Percentiles rank a stretch among this genome's conserved stretches.
Evolutionary conservation across 805 yeast genomes (phyloP).

Genomic region (Metschnikowia hibisci): DNA sequence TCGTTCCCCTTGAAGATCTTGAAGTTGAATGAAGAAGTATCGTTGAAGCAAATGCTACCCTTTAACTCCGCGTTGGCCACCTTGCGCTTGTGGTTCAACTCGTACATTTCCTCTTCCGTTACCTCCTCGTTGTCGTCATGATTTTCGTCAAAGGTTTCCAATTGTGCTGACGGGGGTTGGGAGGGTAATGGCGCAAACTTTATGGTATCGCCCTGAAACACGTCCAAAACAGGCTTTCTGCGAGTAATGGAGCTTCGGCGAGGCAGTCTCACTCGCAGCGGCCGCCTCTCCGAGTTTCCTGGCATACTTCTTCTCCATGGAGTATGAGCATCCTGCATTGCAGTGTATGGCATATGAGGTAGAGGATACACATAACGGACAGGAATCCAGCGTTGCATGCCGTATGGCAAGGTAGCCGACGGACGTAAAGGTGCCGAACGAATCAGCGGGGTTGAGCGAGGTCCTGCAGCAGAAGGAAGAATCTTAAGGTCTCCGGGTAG

Average conservation of each 20-base stretch:
- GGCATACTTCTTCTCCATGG: constrained; percentile 7
- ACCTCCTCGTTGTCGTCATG: constrained; percentile 13
- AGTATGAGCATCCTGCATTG: constrained; percentile 10
- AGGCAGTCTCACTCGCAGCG: constrained; percentile 8
- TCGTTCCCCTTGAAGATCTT: constrained; percentile 16
- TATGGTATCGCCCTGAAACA: constrained; percentile 44
- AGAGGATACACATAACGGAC: constrained; percentile 13
- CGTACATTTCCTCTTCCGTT: constrained; percentile 14
- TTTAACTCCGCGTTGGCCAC: constrained; percentile 6
- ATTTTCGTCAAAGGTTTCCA: constrained; percentile 12
- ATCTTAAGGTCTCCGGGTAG: constrained; percentile 14
- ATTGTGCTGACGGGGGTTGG: constrained; percentile 50
- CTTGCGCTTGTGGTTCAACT: constrained; percentile 13
- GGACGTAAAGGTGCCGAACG: constrained; percentile 16
- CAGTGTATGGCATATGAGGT: constrained; percentile 11
- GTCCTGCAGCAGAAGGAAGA: constrained; percentile 2
- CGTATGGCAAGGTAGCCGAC: constrained; percentile 2
- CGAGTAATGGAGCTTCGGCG: constrained; percentile 5
- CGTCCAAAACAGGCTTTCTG: constrained; percentile 31
- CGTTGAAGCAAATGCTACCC: constrained; percentile 17
- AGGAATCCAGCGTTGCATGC: constrained; percentile 10
- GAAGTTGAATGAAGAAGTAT: constrained; percentile 17
- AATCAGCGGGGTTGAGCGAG: constrained; percentile 11
- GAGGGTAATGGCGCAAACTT: constrained; percentile 47
- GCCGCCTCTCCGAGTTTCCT: constrained; percentile 6